Conservation (phyloP, 768 basidiomycete genomes). For the Pleurotus citrinopileatus region DNA sequence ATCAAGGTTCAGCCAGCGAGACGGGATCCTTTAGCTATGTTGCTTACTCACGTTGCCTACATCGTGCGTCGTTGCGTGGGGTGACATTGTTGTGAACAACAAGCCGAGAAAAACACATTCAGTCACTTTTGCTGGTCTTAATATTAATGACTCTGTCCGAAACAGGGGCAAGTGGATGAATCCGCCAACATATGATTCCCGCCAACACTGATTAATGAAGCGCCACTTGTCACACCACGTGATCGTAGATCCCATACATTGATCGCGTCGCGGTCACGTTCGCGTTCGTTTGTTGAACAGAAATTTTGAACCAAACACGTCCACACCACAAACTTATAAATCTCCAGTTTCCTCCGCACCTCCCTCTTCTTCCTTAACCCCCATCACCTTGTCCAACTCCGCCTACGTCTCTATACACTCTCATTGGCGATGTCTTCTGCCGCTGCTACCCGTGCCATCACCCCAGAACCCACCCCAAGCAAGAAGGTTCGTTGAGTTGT, state of each 20-base stretch:
- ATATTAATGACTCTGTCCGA: too few relatives aligned
- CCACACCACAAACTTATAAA: conserved; percentile 11
- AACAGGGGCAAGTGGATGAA: too few relatives aligned
- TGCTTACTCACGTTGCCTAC: too few relatives aligned
- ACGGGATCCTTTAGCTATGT: too few relatives aligned
- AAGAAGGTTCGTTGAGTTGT: conserved; percentile 26
- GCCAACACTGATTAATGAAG: too few relatives aligned
- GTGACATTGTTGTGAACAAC: too few relatives aligned
- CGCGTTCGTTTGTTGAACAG: conserved; percentile 9
- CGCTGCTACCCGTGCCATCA: neutral
- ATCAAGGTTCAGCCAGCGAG: too few relatives aligned
- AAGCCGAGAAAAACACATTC: too few relatives aligned
- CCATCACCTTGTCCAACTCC: conserved; percentile 1
- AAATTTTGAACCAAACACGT: conserved; percentile 13
- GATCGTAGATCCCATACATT: neutral
- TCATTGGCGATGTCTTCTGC: conserved; percentile 5
- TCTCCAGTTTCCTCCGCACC: conserved; percentile 11
- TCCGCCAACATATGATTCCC: too few relatives aligned
- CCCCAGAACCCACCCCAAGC: conserved; percentile 26
- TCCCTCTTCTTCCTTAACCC: conserved; percentile 10
- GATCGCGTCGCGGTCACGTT: conserved; percentile 15
- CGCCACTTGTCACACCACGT: conserved; percentile 1
- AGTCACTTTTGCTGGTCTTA: too few relatives aligned
- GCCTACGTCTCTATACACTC: neutral
- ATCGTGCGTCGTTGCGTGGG: too few relatives aligned